phyloP scores from a whole-genome alignment of 2,329 filamentous ascomycete species.

The Arthrobotrys pseudoclavata region DNA sequence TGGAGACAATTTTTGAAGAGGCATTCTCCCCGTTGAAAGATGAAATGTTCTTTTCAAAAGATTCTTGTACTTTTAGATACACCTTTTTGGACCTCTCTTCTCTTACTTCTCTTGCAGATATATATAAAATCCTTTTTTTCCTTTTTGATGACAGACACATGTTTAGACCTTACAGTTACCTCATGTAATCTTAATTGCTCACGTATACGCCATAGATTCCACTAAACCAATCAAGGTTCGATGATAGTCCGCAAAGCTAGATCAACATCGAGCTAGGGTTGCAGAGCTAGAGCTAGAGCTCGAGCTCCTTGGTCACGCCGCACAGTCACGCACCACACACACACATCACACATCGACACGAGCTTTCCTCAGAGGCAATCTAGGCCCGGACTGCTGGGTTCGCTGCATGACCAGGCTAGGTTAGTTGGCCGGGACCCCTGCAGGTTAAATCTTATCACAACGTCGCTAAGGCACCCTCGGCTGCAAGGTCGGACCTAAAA shows the following conservation, averaged over 20 bases:
- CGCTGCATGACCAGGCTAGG: conserved; percentile 39
- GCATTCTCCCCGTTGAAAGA: background rate
- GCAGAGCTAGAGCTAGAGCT: conserved; percentile 2
- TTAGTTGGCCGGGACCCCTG: conserved; percentile 36
- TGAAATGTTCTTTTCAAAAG: conserved; percentile 8
- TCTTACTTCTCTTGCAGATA: conserved; percentile 38
- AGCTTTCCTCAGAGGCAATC: conserved; percentile 21
- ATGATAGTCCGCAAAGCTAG: background rate
- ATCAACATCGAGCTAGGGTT: background rate
- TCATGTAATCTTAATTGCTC: conserved; percentile 14
- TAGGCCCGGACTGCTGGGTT: conserved; percentile 1
- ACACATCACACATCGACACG: conserved; percentile 16
- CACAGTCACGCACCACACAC: conserved; percentile 25
- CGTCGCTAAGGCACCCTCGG: conserved; percentile 31
- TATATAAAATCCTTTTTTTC: conserved; percentile 16
- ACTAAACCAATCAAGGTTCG: background rate
- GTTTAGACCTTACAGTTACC: conserved; percentile 9
- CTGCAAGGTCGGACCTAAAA: conserved; percentile 17
- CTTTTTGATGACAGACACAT: conserved; percentile 4
- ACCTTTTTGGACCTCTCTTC: conserved; percentile 51
- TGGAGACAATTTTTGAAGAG: conserved; percentile 17
- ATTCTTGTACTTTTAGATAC: conserved; percentile 57
- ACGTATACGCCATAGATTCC: background rate
- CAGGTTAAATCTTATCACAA: conserved; percentile 40
- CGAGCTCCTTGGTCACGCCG: conserved; percentile 16